A percentile compares a stretch with the other conserved stretches of the same genome.
Evolutionary conservation across 345 rosid genomes (phyloP).

Genomic region (Aurinia saxatilis): DNA sequence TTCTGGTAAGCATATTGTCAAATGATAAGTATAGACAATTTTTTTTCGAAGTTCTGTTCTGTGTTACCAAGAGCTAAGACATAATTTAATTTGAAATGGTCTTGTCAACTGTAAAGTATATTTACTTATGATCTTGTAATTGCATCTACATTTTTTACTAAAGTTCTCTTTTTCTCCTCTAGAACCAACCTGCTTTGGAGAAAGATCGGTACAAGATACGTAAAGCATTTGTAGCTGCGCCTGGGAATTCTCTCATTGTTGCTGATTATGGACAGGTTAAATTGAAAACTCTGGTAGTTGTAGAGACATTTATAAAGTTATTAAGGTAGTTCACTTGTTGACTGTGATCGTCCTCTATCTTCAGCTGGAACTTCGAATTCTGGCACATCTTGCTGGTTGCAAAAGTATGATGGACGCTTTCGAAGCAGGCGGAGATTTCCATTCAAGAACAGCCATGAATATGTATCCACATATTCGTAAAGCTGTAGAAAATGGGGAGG

Average conservation of each 20-base stretch:
- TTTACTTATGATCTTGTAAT: too few relatives aligned
- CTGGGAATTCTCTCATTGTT: conserved; percentile 92
- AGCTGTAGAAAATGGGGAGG: conserved; percentile 62
- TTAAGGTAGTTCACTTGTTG: neutral
- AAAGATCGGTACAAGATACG: conserved; percentile 98
- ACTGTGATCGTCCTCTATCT: neutral
- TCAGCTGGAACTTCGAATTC: conserved; percentile 96
- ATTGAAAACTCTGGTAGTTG: neutral
- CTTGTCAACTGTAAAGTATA: neutral
- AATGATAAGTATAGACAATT: neutral
- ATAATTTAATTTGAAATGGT: neutral
- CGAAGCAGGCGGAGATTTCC: conserved; percentile 96
- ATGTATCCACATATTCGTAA: conserved; percentile 90
- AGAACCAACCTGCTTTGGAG: conserved; percentile 99
- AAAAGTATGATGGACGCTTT: conserved; percentile 97
- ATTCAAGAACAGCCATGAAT: conserved; percentile 96
- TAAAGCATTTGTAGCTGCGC: conserved; percentile 84
- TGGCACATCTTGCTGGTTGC: conserved; percentile 91
- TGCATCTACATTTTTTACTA: neutral
- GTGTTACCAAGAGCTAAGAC: neutral
- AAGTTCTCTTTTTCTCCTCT: conserved; percentile 7
- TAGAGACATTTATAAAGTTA: neutral
- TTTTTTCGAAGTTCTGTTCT: neutral
- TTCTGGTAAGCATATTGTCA: neutral
- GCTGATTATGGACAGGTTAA: conserved; percentile 98